Evolutionary conservation across 345 rosid genomes (phyloP), one percentile per base, ranked within the genome.

Genomic region (Dipteronia dyeriana): DNA sequence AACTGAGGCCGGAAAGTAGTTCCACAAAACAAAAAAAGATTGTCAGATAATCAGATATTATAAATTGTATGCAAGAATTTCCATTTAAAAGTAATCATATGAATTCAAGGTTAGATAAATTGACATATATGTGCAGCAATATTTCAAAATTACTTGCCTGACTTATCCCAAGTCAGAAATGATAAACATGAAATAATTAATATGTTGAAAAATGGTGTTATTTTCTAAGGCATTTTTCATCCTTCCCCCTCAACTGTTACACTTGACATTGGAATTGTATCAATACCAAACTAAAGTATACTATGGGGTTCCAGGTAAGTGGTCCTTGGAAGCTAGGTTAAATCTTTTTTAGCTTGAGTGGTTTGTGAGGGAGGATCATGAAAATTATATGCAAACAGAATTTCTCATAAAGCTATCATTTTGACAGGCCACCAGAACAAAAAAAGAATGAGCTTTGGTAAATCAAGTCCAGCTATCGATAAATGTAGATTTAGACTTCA

Each of bases 381-480:
- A 61, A 43, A 41, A 10, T 3, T 25, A 26, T 9, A 12, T 9
- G 56, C 8, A 63, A 13, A 17, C 57, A 47, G 60, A 45, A 63
- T 49, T 41, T 25, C 1, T 1, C 11, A 26, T 26, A 45, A 26
- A 62, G 20, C 41, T 45, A 34, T n/a, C 19, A 66, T 7, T 75
- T 23, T 75, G 9, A 66, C 61, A 17, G 31, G 66, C 19, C 69
- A 69, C 45, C 17, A 60, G 43, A 76, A 23, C 25, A 22, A 9
- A 20, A 68, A 67, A 77, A 25, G 19, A 34, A n/a, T 57, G 69
- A 82, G 51, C 26, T 68, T 66, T 56, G 47, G 34, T 51, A 39
- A 70, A 74, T 41, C 38, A 80, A 77, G 71, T 67, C 61, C 74
- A 26, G 66, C 22, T n/a, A 47, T 9, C 1, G 66, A 3, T 41